phyloP scores from a whole-genome alignment of 495 filamentous ascomycete species.

The Penicillium roqueforti region DNA sequence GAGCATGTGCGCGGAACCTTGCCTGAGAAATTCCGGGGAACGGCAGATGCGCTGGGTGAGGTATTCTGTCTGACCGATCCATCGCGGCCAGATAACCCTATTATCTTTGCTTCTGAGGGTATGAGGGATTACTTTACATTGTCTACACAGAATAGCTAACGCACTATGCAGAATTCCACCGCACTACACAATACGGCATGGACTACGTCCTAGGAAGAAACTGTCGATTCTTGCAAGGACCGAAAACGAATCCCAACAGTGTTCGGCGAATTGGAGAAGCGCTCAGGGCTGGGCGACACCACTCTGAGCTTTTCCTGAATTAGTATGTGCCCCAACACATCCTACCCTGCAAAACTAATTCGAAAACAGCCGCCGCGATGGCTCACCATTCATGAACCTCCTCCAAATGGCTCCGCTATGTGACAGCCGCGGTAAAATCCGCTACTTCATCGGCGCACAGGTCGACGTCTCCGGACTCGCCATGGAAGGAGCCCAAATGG shows the following conservation, averaged over 20 bases:
- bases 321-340: slow-evolving; percentile 44
- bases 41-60: slow-evolving; percentile 67
- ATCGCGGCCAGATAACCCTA: slow-evolving; percentile 65
- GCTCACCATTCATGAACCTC: slow-evolving; percentile 62
- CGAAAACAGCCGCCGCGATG: slow-evolving; percentile 48
- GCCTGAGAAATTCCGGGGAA: slow-evolving; percentile 41
- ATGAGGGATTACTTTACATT: slow-evolving; percentile 8
- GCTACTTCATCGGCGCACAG: slow-evolving; percentile 57
- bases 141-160: neutral
- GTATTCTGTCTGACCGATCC: slow-evolving; percentile 77
- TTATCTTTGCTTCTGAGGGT: slow-evolving; percentile 76
- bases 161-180: slow-evolving; percentile 46
- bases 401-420: slow-evolving; percentile 56
- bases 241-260: slow-evolving; percentile 48
- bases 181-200: slow-evolving; percentile 57
- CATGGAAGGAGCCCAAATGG: slow-evolving; percentile 52
- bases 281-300: slow-evolving; percentile 54
- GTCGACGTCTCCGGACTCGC: slow-evolving; percentile 53
- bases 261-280: slow-evolving; percentile 54
- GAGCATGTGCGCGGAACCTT: slow-evolving; percentile 32
- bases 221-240: slow-evolving; percentile 59
- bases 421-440: slow-evolving; percentile 52
- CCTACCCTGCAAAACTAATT: neutral
- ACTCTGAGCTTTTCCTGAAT: slow-evolving; percentile 64
- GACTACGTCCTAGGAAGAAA: slow-evolving; percentile 56